Conservation (phyloP, 2,329 filamentous ascomycete species). For the Fusarium musae region DNA sequence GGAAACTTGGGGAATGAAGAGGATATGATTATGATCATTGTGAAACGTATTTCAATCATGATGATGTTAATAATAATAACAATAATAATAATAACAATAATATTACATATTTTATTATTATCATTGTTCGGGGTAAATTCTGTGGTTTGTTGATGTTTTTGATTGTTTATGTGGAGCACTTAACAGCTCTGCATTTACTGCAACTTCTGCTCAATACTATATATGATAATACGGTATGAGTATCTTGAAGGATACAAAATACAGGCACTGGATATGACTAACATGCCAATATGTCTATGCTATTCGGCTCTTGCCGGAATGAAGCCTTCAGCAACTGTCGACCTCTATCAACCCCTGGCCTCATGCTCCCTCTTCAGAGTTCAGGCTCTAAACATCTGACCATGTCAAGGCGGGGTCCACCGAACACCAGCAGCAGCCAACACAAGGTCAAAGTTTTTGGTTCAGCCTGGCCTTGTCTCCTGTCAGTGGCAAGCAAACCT, state of each 20-base stretch:
- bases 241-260: background rate
- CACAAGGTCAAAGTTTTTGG: background rate
- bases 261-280: background rate
- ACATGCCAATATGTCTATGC: background rate
- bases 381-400: slow-evolving; percentile 36
- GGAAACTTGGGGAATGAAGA: slow-evolving; percentile 13
- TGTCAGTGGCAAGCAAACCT: slow-evolving; percentile 20
- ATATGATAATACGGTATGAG: background rate
- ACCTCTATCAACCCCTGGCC: slow-evolving; percentile 25
- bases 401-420: slow-evolving; percentile 30
- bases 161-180: slow-evolving; percentile 2
- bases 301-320: slow-evolving; percentile 29
- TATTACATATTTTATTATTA: background rate
- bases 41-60: background rate
- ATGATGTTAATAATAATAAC: too few relatives aligned
- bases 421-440: slow-evolving; percentile 15
- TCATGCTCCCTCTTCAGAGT: slow-evolving; percentile 33
- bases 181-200: background rate
- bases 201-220: background rate
- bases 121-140: background rate
- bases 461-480: slow-evolving; percentile 1
- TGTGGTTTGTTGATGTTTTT: slow-evolving; percentile 1
- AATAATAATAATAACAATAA: background rate
- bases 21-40: background rate
- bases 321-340: slow-evolving; percentile 15